Evolutionary conservation across 2,329 filamentous ascomycete species (phyloP), one percentile per base, ranked within the genome.

Genomic region (Claviceps sp.): DNA sequence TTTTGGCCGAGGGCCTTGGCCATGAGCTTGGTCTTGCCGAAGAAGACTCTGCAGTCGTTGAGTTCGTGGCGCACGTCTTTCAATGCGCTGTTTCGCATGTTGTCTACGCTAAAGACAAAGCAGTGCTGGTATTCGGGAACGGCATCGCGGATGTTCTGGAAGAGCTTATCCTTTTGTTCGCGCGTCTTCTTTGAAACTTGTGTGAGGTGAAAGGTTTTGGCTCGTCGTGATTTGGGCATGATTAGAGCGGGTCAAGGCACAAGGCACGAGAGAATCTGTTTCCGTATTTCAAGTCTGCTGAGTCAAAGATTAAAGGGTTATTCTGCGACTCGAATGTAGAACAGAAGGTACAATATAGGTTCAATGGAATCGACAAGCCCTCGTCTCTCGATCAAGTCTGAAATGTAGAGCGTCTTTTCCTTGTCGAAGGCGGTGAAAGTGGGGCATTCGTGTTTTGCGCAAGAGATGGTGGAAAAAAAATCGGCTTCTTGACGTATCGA

Each of bases 21-120:
- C 89, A 97, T 97, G 69, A 98, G 90, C 73, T 97, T 97, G 55
- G 91, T 97, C 76, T 97, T 98, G 73, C 91, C 93, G 71, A 96
- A 97, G 81, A 97, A 97, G 67, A 98, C 75, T 61, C 90, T 55
- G 51, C 53, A 42, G 73, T 96, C 89, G 48, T 77, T 76, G 61
- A 96, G 83, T 62, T 95, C 85, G 59, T 82, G 80, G 60, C 91
- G 84, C 60, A 97, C 87, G 63, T 89, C 82, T 74, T 96, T 95
- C 63, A 97, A 74, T 70, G 95, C 90, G 61, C 84, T 94, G 74
- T 98, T 98, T 68, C 93, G 89, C 89, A 95, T 95, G 75, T 97
- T 96, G 66, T 95, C 87, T 60, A 98, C 84, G 63, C 80, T 80
- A 69, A 98, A 95, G 66, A 96, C 87, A 72, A 94, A 94, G 73